A percentile compares a stretch with the other conserved stretches of the same genome.
phyloP scores from a whole-genome alignment of 768 basidiomycete species.

The Pisolithus tinctorius region DNA sequence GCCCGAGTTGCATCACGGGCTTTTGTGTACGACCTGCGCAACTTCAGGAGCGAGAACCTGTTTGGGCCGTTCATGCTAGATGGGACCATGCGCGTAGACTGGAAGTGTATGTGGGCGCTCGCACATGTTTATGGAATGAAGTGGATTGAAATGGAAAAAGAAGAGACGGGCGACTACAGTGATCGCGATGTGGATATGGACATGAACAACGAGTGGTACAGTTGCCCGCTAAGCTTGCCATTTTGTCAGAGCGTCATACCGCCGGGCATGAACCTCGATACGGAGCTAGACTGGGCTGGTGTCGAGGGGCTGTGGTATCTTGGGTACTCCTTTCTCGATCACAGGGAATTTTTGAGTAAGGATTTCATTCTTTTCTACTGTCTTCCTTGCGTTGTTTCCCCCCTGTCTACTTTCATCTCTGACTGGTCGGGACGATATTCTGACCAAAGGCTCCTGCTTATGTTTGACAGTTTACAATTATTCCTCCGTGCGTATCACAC shows the following conservation, averaged over 20 bases:
- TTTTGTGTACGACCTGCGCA: constrained; percentile 55
- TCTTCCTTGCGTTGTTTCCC: neutral
- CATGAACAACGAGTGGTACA: neutral
- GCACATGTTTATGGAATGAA: constrained; percentile 53
- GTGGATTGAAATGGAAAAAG: constrained; percentile 34
- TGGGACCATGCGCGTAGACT: constrained; percentile 44
- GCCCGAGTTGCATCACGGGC: constrained; percentile 39
- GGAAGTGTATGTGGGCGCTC: constrained; percentile 51
- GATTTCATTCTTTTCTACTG: constrained; percentile 1
- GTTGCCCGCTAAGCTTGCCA: constrained; percentile 40
- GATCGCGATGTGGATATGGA: constrained; percentile 5
- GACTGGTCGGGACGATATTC: neutral
- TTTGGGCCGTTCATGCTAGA: constrained; percentile 53
- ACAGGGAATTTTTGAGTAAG: constrained; percentile 58
- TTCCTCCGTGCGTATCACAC: constrained; percentile 18
- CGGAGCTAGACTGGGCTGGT: constrained; percentile 28
- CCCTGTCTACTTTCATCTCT: too few relatives aligned
- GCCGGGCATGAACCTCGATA: constrained; percentile 27
- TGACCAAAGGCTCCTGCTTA: constrained; percentile 3
- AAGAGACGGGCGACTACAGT: constrained; percentile 10
- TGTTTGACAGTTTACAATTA: constrained; percentile 44
- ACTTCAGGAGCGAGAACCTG: constrained; percentile 42
- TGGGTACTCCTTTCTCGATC: constrained; percentile 65
- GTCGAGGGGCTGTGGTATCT: constrained; percentile 54
- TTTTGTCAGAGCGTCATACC: constrained; percentile 48